phyloP scores from a whole-genome alignment of 345 rosid species.

The Rhizophora mangle region DNA sequence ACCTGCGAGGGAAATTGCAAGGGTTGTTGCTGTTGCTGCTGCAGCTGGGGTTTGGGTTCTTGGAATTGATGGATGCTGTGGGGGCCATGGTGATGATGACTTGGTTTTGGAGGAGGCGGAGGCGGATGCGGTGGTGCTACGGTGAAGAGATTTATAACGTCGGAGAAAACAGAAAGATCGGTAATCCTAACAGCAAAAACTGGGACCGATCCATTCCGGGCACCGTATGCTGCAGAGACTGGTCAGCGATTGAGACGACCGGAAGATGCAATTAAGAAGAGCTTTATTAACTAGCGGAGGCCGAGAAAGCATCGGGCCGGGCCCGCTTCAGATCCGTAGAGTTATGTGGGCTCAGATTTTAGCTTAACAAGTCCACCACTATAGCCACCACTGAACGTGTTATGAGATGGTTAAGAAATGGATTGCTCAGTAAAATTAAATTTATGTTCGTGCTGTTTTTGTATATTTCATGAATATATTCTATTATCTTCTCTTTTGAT shows the following conservation, averaged over 20 bases:
- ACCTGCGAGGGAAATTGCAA: slow-evolving; percentile 26
- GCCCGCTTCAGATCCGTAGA: too few species aligned
- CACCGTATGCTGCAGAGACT: background rate
- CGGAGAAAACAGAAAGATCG: slow-evolving; percentile 29
- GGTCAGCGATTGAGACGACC: background rate
- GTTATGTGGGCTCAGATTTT: too few species aligned
- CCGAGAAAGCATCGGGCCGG: too few species aligned
- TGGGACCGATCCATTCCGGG: slow-evolving; percentile 30
- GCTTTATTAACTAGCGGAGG: too few species aligned
- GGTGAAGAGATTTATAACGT: slow-evolving; percentile 24
- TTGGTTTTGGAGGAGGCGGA: slow-evolving; percentile 12
- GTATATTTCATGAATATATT: too few species aligned
- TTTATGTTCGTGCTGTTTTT: too few species aligned
- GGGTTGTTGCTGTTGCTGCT: slow-evolving; percentile 3
- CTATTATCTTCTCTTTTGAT: too few species aligned
- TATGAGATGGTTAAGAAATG: too few species aligned
- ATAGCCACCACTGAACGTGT: too few species aligned
- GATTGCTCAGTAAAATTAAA: too few species aligned
- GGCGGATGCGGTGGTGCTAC: slow-evolving; percentile 4
- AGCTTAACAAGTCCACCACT: too few species aligned
- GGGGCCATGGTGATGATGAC: slow-evolving; percentile 3
- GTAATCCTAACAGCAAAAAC: slow-evolving; percentile 28
- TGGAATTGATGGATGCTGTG: slow-evolving; percentile 3
- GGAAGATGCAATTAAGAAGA: background rate
- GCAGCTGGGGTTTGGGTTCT: slow-evolving; percentile 9